Conservation (phyloP, 2,329 filamentous ascomycete species). For the Aspergillus pseudoglaucus region DNA sequence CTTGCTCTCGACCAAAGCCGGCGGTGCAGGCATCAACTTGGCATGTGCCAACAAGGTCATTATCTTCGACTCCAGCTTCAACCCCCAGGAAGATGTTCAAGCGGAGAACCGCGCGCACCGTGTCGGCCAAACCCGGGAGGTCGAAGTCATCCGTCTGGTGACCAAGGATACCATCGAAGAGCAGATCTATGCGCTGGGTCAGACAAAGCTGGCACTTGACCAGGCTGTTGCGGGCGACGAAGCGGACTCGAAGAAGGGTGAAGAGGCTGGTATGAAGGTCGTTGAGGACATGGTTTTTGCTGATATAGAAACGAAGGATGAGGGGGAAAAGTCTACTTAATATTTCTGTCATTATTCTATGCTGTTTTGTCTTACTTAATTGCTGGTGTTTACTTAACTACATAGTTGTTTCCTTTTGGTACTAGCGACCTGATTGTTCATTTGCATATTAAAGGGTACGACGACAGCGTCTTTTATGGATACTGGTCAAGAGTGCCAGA, state of each 20-base stretch:
- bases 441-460: background rate
- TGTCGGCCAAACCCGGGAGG: constrained; percentile 81
- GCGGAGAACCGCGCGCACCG: constrained; percentile 95
- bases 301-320: constrained; percentile 26
- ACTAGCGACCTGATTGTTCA: background rate
- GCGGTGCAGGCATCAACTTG: constrained; percentile 94
- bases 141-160: constrained; percentile 83
- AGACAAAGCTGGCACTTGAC: constrained; percentile 89
- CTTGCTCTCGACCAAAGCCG: constrained; percentile 84
- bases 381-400: background rate
- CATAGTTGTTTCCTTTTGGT: background rate
- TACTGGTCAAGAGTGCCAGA: background rate
- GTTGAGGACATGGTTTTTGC: constrained; percentile 46
- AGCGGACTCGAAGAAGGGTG: constrained; percentile 45
- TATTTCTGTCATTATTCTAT: background rate
- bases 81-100: constrained; percentile 96
- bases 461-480: background rate
- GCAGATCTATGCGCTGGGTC: constrained; percentile 81
- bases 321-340: constrained; percentile 1
- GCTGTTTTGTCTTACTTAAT: background rate
- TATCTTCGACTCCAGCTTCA: constrained; percentile 96
- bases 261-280: constrained; percentile 44
- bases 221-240: constrained; percentile 60
- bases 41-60: constrained; percentile 95
- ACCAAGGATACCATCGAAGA: constrained; percentile 81